Percentiles rank a stretch among this genome's conserved stretches.
These are phyloP conservation scores for Amorphotheca resinae DNA, from an alignment of 495 filamentous ascomycete species.

Conservation along the genomic window DNA sequence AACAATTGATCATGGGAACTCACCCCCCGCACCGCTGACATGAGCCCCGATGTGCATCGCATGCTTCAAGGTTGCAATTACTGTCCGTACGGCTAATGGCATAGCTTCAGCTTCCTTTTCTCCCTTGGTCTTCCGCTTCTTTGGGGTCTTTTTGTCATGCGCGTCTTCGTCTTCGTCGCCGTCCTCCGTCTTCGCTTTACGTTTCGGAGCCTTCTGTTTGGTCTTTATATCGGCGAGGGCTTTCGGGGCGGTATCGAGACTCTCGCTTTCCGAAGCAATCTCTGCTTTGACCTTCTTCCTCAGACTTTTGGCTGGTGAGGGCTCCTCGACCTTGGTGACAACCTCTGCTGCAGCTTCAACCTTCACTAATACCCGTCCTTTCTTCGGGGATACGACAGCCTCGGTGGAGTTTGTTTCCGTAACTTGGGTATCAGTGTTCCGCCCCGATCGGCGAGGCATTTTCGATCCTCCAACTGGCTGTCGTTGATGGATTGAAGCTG, in stretches of 20 bases:
- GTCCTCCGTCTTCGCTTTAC: slow-evolving; percentile 13
- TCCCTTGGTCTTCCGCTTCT: slow-evolving; percentile 22
- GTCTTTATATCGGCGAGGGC: slow-evolving; percentile 1
- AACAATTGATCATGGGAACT: slow-evolving; percentile 5
- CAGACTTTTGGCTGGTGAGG: slow-evolving; percentile 1
- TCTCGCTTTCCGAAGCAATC: background rate
- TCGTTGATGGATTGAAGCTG: slow-evolving; percentile 3
- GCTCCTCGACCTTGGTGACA: slow-evolving; percentile 5
- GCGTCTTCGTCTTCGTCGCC: slow-evolving; percentile 11
- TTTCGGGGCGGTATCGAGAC: background rate
- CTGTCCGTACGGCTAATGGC: slow-evolving; percentile 56
- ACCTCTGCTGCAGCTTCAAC: slow-evolving; percentile 1
- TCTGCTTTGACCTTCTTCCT: slow-evolving; percentile 11
- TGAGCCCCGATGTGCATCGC: slow-evolving; percentile 82
- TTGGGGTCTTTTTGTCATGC: slow-evolving; percentile 11
- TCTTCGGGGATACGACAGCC: slow-evolving; percentile 5
- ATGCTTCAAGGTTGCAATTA: slow-evolving; percentile 44
- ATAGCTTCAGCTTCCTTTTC: slow-evolving; percentile 29
- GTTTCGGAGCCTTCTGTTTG: slow-evolving; percentile 12
- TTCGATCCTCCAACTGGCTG: background rate
- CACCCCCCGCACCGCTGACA: slow-evolving; percentile 77
- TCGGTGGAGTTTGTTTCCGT: background rate
- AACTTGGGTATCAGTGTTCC: slow-evolving; percentile 1
- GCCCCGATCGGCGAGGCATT: slow-evolving; percentile 18
- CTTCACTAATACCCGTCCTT: slow-evolving; percentile 6